A percentile compares a stretch with the other conserved stretches of the same genome.
These are phyloP conservation scores for Xylaria sp. DNA, from an alignment of 2,329 filamentous ascomycete genomes.

Conservation along the genomic window DNA sequence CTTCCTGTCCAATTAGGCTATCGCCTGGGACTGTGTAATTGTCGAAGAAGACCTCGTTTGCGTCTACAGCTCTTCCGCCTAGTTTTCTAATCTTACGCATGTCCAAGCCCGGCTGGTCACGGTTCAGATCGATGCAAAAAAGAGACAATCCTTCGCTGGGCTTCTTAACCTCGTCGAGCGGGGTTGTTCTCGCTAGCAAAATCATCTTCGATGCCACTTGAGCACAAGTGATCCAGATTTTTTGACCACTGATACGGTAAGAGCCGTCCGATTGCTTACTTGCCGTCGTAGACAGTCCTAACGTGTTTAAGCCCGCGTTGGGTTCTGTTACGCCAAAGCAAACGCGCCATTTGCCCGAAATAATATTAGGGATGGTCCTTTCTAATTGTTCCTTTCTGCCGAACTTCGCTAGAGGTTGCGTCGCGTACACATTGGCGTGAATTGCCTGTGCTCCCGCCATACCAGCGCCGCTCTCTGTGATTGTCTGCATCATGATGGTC, in stretches of 20 bases:
- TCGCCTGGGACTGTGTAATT: constrained; percentile 73
- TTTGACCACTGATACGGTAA: constrained; percentile 79
- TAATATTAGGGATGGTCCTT: constrained; percentile 74
- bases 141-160: constrained; percentile 80
- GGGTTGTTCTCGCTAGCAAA: constrained; percentile 79
- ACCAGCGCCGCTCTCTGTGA: constrained; percentile 80
- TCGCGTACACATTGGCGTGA: constrained; percentile 76
- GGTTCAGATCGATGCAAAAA: constrained; percentile 82
- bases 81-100: constrained; percentile 83
- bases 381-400: constrained; percentile 72
- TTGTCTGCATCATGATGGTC: constrained; percentile 81
- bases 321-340: constrained; percentile 91
- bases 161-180: constrained; percentile 72
- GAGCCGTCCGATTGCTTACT: constrained; percentile 61
- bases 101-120: constrained; percentile 66
- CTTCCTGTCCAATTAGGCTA: constrained; percentile 75
- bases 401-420: constrained; percentile 79
- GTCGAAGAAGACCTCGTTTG: constrained; percentile 90
- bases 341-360: constrained; percentile 75
- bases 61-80: constrained; percentile 83
- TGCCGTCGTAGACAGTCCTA: constrained; percentile 74
- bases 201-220: constrained; percentile 88
- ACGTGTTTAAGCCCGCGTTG: constrained; percentile 80
- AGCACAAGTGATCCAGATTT: constrained; percentile 90
- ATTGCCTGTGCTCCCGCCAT: constrained; percentile 76